Conservation (phyloP, 2,329 filamentous ascomycete genomes). For the Phyllosticta paracitricarpa region DNA sequence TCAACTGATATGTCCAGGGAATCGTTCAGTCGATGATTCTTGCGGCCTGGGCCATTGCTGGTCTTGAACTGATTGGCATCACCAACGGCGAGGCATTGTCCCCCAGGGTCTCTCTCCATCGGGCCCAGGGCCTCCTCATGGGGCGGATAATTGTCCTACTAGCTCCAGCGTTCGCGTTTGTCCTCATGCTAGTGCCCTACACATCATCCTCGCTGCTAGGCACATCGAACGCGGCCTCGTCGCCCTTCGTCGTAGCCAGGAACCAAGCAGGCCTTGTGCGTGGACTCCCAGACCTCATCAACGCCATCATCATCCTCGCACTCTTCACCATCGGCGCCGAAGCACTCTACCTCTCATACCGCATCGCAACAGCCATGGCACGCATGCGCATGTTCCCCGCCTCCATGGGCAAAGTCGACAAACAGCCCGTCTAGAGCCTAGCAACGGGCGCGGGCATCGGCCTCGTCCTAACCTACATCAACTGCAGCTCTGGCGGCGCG, state of each 20-base stretch:
- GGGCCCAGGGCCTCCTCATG: background rate
- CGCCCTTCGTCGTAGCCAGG: background rate
- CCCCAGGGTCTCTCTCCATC: background rate
- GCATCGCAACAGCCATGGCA: background rate
- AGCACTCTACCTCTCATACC: background rate
- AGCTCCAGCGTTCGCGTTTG: background rate
- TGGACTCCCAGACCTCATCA: background rate
- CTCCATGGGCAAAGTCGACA: background rate
- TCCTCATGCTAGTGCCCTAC: background rate
- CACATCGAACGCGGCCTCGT: background rate
- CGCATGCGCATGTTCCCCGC: background rate
- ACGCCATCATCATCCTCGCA: background rate
- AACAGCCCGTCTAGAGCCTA: background rate
- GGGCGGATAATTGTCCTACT: background rate
- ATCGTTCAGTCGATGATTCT: background rate
- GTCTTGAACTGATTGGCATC: background rate
- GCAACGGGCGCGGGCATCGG: background rate
- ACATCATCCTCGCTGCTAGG: background rate
- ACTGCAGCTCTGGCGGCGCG: background rate
- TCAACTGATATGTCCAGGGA: background rate
- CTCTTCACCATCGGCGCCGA: background rate
- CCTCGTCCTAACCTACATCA: background rate
- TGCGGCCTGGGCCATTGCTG: background rate
- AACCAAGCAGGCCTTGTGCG: background rate
- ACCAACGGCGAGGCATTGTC: background rate